These are phyloP conservation scores for Calocybe cyanea DNA, from an alignment of 768 basidiomycete genomes.

Conservation along the genomic window DNA sequence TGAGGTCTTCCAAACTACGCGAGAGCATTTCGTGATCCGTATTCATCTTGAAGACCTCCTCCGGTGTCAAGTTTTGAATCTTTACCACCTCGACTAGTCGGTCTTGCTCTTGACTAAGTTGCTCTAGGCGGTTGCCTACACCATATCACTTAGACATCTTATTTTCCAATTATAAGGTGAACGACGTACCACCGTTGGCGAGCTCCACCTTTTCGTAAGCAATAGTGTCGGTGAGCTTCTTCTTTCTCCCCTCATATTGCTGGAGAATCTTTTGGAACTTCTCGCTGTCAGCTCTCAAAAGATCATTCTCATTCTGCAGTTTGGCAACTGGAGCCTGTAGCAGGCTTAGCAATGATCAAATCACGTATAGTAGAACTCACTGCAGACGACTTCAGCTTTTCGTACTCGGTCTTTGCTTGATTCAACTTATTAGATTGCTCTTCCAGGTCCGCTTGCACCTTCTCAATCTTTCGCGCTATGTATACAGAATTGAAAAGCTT, in stretches of 20 bases:
- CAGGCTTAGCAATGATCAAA: slow-evolving; percentile 1
- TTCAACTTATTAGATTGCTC: slow-evolving; percentile 45
- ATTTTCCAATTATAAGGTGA: neutral
- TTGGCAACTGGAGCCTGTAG: slow-evolving; percentile 59
- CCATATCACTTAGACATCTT: neutral
- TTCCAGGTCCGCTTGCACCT: slow-evolving; percentile 61
- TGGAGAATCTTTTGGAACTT: slow-evolving; percentile 77
- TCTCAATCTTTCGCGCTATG: slow-evolving; percentile 68
- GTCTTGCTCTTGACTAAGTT: slow-evolving; percentile 60
- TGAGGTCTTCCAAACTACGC: slow-evolving; percentile 72
- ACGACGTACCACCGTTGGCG: slow-evolving; percentile 44
- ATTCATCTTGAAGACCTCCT: slow-evolving; percentile 90
- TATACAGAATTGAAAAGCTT: slow-evolving; percentile 5
- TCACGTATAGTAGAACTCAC: slow-evolving; percentile 29
- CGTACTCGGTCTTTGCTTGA: slow-evolving; percentile 47
- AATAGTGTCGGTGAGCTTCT: slow-evolving; percentile 64
- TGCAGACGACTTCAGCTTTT: slow-evolving; percentile 58
- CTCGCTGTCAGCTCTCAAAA: slow-evolving; percentile 68
- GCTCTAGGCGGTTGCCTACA: slow-evolving; percentile 51
- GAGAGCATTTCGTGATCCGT: slow-evolving; percentile 79
- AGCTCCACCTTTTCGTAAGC: slow-evolving; percentile 66
- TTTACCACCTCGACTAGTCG: slow-evolving; percentile 66
- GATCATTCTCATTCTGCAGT: slow-evolving; percentile 56
- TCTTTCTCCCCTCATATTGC: slow-evolving; percentile 65
- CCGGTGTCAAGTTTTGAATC: slow-evolving; percentile 84